Evolutionary conservation across 345 rosid genomes (phyloP).

Genomic region (Lumnitzera racemosa): DNA sequence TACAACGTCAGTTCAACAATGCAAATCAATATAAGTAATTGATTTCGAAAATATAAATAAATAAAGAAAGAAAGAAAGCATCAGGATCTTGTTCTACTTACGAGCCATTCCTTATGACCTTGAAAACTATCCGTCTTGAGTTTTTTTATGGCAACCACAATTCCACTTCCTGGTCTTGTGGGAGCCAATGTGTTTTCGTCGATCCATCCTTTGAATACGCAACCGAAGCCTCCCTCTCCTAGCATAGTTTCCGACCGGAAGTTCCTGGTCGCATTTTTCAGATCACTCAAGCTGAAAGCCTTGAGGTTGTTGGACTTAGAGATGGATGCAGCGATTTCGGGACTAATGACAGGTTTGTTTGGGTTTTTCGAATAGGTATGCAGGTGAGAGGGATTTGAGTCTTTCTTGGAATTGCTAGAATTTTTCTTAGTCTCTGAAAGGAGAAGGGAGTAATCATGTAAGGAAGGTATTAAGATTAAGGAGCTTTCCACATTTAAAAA

Average conservation of each 20-base stretch:
- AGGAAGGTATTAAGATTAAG: no score
- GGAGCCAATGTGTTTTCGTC: conserved; percentile 55
- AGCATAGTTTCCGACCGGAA: conserved; percentile 50
- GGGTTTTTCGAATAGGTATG: conserved; percentile 12
- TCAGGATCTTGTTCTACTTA: conserved; percentile 17
- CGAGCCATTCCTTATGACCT: conserved; percentile 83
- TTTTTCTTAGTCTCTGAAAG: conserved; percentile 25
- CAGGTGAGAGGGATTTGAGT: conserved; percentile 4
- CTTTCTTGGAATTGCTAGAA: conserved; percentile 11
- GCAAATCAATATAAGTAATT: background rate
- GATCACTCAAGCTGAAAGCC: conserved; percentile 47
- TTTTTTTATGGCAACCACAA: conserved; percentile 57
- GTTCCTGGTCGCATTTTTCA: conserved; percentile 55
- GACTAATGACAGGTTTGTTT: conserved; percentile 7
- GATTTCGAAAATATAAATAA: background rate
- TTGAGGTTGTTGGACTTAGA: conserved; percentile 26
- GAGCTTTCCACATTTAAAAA: no score
- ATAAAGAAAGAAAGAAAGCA: background rate
- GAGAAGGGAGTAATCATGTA: no score
- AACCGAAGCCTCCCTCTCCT: conserved; percentile 74
- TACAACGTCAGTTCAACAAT: background rate
- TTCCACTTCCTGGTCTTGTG: conserved; percentile 45
- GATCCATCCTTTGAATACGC: conserved; percentile 66
- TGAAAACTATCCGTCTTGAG: conserved; percentile 57
- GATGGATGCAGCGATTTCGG: conserved; percentile 18